Evolutionary conservation across 345 rosid genomes (phyloP).

Genomic region (Hypericum androsaemum): DNA sequence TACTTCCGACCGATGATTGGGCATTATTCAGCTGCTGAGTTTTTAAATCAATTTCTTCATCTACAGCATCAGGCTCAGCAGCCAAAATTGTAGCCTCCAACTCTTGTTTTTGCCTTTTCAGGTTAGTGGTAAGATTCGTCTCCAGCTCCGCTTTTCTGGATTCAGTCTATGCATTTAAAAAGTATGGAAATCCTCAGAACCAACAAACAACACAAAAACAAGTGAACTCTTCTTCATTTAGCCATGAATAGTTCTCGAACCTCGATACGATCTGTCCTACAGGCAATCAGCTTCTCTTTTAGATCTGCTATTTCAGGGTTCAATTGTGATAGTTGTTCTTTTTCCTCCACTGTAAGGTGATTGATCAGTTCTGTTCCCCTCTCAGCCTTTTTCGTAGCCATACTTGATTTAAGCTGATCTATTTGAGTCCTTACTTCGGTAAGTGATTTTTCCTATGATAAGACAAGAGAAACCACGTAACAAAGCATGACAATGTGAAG

Average conservation of each 20-base stretch:
- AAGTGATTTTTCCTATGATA: slow-evolving; percentile 62
- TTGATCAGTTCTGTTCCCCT: slow-evolving; percentile 93
- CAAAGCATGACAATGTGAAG: background rate
- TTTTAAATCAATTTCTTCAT: slow-evolving; percentile 57
- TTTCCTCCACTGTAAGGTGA: slow-evolving; percentile 79
- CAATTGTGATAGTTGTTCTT: slow-evolving; percentile 53
- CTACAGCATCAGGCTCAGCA: slow-evolving; percentile 49
- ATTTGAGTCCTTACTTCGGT: slow-evolving; percentile 65
- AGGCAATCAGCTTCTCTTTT: slow-evolving; percentile 58
- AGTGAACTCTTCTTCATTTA: slow-evolving; percentile 4
- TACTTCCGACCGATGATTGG: slow-evolving; percentile 43
- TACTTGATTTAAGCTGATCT: slow-evolving; percentile 70
- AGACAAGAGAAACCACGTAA: background rate
- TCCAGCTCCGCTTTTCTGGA: slow-evolving; percentile 93
- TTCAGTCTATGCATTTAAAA: slow-evolving; percentile 48
- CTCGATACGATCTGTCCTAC: slow-evolving; percentile 76
- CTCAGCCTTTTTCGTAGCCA: slow-evolving; percentile 64
- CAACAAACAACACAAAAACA: slow-evolving; percentile 5
- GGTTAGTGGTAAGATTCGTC: slow-evolving; percentile 77
- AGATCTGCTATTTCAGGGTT: slow-evolving; percentile 69
- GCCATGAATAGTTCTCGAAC: slow-evolving; percentile 26
- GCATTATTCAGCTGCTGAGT: slow-evolving; percentile 74
- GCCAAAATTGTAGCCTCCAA: slow-evolving; percentile 64
- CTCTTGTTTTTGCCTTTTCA: slow-evolving; percentile 85
- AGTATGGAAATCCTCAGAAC: slow-evolving; percentile 5